Evolutionary conservation across 2,329 filamentous ascomycete genomes (phyloP).

Genomic region (Escovopsis weberi): DNA sequence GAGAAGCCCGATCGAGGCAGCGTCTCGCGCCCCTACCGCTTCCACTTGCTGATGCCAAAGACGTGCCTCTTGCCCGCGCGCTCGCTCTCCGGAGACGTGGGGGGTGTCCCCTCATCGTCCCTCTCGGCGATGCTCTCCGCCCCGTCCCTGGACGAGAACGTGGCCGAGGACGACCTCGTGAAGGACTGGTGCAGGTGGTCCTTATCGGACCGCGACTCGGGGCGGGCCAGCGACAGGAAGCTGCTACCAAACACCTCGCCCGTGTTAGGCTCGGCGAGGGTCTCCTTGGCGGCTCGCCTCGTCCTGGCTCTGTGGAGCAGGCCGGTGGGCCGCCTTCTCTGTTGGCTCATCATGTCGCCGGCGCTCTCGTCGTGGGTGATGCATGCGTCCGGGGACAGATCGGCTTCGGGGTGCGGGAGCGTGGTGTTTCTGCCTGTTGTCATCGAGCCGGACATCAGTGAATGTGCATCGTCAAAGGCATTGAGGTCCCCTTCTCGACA

Average conservation of each 20-base stretch:
- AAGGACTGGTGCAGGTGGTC: slow-evolving; percentile 7
- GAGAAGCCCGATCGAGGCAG: no score
- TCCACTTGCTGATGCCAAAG: slow-evolving; percentile 5
- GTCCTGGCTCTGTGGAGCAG: slow-evolving; percentile 32
- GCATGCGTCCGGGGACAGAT: slow-evolving; percentile 39
- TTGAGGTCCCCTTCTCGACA: background rate
- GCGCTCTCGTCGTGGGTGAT: slow-evolving; percentile 41
- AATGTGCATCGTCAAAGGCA: no score
- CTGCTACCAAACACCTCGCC: slow-evolving; percentile 17
- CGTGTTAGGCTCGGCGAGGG: slow-evolving; percentile 23
- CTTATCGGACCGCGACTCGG: slow-evolving; percentile 11
- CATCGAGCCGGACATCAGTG: background rate
- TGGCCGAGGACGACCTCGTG: slow-evolving; percentile 15
- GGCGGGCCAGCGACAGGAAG: slow-evolving; percentile 18
- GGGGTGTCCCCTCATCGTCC: slow-evolving; percentile 20
- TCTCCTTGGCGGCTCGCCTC: slow-evolving; percentile 32
- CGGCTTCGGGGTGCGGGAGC: slow-evolving; percentile 46
- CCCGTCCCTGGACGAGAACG: slow-evolving; percentile 22
- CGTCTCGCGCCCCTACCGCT: background rate
- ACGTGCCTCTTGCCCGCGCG: slow-evolving; percentile 12
- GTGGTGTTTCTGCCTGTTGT: slow-evolving; percentile 41
- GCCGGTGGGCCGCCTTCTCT: slow-evolving; percentile 28
- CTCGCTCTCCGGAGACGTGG: slow-evolving; percentile 20
- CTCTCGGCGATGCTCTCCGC: slow-evolving; percentile 21
- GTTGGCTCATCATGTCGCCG: slow-evolving; percentile 21